Evolutionary conservation across 2,329 filamentous ascomycete species (phyloP).

Genomic region (Monosporascus sp.): DNA sequence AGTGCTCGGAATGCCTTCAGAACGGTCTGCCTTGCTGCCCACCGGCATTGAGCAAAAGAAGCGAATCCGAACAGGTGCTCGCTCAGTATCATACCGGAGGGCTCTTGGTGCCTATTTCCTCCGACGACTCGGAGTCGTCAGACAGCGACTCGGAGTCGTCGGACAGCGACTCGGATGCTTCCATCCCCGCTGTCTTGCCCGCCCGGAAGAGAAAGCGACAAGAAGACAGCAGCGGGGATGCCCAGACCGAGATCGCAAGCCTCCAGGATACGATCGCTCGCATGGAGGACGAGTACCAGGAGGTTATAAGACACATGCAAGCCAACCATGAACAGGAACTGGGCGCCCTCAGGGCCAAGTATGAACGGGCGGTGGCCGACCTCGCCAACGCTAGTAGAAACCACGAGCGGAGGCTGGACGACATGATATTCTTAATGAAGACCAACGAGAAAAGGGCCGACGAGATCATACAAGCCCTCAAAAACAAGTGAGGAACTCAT

Average conservation of each 20-base stretch:
- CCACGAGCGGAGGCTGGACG: background rate
- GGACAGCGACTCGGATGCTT: background rate
- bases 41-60: background rate
- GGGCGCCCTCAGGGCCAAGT: background rate
- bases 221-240: background rate
- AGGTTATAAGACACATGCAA: background rate
- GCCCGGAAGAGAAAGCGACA: background rate
- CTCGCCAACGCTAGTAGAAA: background rate
- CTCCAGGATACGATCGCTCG: background rate
- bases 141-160: background rate
- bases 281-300: slow-evolving; percentile 1
- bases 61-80: background rate
- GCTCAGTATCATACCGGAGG: background rate
- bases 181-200: slow-evolving; percentile 1
- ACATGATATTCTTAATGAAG: background rate
- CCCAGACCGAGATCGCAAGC: background rate
- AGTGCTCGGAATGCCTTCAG: background rate
- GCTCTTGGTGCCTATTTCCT: background rate
- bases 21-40: background rate
- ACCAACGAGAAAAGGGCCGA: background rate
- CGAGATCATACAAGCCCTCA: slow-evolving; percentile 1
- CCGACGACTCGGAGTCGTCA: background rate
- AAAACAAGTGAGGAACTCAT: background rate
- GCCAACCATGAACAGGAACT: background rate
- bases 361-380: background rate